Evolutionary conservation across 192 early-diverging fungal genomes (phyloP).

Genomic region (Neocallimastix lanati): DNA sequence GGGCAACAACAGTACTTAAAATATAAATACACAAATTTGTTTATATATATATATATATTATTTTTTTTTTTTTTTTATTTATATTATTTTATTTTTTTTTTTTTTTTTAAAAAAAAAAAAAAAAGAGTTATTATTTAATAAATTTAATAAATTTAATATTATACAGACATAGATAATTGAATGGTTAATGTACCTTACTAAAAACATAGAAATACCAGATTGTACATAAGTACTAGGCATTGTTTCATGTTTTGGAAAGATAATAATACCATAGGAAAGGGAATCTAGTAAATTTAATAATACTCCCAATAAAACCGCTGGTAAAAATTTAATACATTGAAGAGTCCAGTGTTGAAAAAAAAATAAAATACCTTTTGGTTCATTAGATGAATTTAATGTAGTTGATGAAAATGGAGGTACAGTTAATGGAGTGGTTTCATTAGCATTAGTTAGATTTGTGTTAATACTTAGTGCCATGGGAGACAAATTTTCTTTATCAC

Average conservation of each 20-base stretch:
- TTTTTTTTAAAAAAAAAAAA: too few relatives aligned
- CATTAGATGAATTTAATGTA: too few relatives aligned
- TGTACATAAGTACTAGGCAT: conserved; percentile 22
- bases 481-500: neutral
- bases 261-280: conserved; percentile 57
- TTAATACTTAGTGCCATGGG: neutral
- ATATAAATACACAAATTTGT: too few relatives aligned
- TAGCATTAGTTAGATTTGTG: neutral
- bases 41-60: too few relatives aligned
- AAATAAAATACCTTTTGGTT: too few relatives aligned
- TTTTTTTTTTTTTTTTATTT: too few relatives aligned
- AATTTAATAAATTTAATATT: too few relatives aligned
- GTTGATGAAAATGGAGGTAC: too few relatives aligned
- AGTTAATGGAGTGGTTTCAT: neutral
- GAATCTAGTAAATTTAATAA: conserved; percentile 86
- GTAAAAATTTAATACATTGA: conserved; percentile 16
- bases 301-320: conserved; percentile 76
- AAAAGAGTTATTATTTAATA: too few relatives aligned
- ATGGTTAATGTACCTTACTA: conserved; percentile 37
- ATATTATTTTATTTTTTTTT: too few relatives aligned
- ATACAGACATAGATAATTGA: too few relatives aligned
- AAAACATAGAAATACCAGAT: conserved; percentile 88
- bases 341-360: neutral
- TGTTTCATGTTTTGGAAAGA: conserved; percentile 59
- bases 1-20: conserved; percentile 25